These are phyloP conservation scores for Penicillium glabrum DNA, from an alignment of 2,329 filamentous ascomycete species.

Conservation along the genomic window DNA sequence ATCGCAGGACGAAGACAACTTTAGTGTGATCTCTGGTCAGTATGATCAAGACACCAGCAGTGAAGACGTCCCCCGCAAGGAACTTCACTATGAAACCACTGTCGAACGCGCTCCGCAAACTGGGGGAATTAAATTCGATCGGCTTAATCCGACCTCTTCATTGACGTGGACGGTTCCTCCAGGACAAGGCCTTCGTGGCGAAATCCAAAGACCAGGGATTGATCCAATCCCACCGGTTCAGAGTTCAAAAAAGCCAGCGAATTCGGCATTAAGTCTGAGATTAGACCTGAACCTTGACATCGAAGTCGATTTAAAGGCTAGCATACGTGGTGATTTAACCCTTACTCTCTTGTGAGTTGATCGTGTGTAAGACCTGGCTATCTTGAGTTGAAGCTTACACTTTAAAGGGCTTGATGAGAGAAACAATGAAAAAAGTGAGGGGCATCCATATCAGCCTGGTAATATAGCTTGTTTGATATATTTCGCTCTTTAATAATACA, in stretches of 20 bases:
- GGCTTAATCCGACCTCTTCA: not conserved
- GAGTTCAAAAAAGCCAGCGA: not conserved
- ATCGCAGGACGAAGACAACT: not conserved
- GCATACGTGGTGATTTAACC: constrained; percentile 59
- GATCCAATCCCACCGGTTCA: not conserved
- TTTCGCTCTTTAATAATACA: not conserved
- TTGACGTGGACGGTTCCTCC: not conserved
- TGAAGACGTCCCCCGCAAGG: not conserved
- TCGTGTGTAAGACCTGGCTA: not conserved
- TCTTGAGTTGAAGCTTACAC: not conserved
- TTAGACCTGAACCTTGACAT: constrained; percentile 60
- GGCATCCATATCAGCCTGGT: not conserved
- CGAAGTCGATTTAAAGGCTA: constrained; percentile 60
- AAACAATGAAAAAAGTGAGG: not conserved
- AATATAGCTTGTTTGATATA: not conserved
- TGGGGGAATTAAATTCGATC: not conserved
- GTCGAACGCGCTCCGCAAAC: not conserved
- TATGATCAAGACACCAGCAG: not conserved
- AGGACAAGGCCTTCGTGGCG: not conserved
- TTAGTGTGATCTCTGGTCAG: not conserved
- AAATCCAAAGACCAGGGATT: not conserved
- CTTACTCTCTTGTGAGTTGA: constrained; percentile 4
- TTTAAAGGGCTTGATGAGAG: not conserved
- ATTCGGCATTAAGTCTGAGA: constrained; percentile 45
- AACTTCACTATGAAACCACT: not conserved